Evolutionary conservation across 768 basidiomycete species (phyloP).

Genomic region (Xerocomellus chrysenteron): DNA sequence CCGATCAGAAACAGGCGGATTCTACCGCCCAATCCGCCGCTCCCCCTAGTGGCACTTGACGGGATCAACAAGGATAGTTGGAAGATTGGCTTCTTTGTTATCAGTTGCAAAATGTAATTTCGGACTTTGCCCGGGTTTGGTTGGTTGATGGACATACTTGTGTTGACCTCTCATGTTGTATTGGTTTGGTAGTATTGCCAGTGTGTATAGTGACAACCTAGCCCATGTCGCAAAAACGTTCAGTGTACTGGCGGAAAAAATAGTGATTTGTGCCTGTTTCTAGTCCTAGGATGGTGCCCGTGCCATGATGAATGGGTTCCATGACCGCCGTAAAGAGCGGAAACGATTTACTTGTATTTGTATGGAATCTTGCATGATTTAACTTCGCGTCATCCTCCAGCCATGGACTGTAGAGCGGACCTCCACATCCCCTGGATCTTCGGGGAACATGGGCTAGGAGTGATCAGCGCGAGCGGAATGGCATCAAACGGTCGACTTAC

Average conservation of each 20-base stretch:
- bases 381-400: slow-evolving; percentile 53
- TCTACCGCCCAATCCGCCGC: neutral
- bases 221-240: neutral
- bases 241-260: too few relatives aligned
- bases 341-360: neutral
- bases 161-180: neutral
- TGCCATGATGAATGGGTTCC: neutral
- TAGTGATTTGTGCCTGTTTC: neutral
- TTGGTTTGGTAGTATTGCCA: neutral
- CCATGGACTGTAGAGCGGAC: slow-evolving; percentile 84
- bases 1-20: slow-evolving; percentile 9
- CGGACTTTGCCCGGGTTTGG: neutral
- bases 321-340: too few relatives aligned
- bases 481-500: slow-evolving; percentile 38
- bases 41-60: neutral
- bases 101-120: neutral
- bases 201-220: neutral
- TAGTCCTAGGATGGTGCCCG: neutral
- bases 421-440: slow-evolving; percentile 77
- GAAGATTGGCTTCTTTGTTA: neutral
- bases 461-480: neutral
- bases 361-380: neutral
- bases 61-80: neutral
- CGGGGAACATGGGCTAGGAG: slow-evolving; percentile 82
- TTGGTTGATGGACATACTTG: neutral